A percentile compares a stretch with the other conserved stretches of the same genome.
Evolutionary conservation across 23 red algal species (phyloP).

Genomic region (Gracilariopsis chorda): DNA sequence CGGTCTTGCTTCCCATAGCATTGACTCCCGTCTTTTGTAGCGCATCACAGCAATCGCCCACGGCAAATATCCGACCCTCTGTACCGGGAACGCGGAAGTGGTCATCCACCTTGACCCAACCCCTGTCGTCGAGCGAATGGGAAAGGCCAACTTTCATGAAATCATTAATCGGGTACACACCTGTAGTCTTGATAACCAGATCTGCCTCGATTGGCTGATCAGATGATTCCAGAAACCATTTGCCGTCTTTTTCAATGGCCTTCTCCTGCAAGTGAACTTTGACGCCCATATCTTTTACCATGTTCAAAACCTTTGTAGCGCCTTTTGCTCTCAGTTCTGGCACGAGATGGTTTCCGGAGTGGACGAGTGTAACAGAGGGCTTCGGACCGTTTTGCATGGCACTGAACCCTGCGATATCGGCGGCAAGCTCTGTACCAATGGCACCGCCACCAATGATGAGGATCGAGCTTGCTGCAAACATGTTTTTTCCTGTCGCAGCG

Average conservation of each 20-base stretch:
- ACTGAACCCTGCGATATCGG: slow-evolving; percentile 21
- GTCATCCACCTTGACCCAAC: slow-evolving; percentile 38
- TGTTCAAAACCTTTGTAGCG: slow-evolving; percentile 10
- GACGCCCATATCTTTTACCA: slow-evolving; percentile 14
- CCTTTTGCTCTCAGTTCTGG: slow-evolving; percentile 25
- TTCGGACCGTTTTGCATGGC: background rate
- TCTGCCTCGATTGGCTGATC: slow-evolving; percentile 9
- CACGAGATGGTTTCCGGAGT: slow-evolving; percentile 28
- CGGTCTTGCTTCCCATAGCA: slow-evolving; percentile 12
- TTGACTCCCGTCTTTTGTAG: slow-evolving; percentile 3
- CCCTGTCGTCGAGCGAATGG: background rate
- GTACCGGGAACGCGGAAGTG: slow-evolving; percentile 9
- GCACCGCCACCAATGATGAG: slow-evolving; percentile 46
- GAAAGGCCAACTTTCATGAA: slow-evolving; percentile 1
- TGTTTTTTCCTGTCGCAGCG: background rate
- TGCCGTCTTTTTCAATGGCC: slow-evolving; percentile 31
- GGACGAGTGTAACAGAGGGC: slow-evolving; percentile 37
- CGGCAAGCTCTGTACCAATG: slow-evolving; percentile 50
- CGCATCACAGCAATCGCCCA: slow-evolving; percentile 48
- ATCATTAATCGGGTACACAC: slow-evolving; percentile 5
- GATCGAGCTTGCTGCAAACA: background rate
- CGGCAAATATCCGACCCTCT: slow-evolving; percentile 30
- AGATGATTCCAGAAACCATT: slow-evolving; percentile 19
- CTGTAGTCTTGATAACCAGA: background rate
- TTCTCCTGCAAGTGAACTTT: slow-evolving; percentile 4